These are phyloP conservation scores for Myxozyma melibiosi DNA, from an alignment of 805 yeast genomes.

Conservation along the genomic window DNA sequence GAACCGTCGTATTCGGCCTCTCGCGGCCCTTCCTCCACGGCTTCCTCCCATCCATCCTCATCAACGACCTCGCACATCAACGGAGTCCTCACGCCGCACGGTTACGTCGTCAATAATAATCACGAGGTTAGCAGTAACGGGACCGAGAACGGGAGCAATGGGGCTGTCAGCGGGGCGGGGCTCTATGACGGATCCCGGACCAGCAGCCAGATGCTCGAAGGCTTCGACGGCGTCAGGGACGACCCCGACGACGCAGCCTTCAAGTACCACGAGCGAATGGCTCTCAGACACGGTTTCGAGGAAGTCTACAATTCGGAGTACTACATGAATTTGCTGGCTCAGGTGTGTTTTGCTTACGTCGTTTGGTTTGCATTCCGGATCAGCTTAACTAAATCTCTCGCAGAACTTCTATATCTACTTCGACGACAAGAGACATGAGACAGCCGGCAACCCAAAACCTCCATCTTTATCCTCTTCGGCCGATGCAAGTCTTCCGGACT, in stretches of 20 bases:
- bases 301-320: slow-evolving; percentile 57
- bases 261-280: slow-evolving; percentile 33
- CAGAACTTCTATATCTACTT: slow-evolving; percentile 77
- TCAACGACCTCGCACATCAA: slow-evolving; percentile 19
- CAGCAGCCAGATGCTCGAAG: slow-evolving; percentile 1
- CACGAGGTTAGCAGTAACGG: slow-evolving; percentile 1
- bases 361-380: not conserved
- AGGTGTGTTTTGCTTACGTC: slow-evolving; percentile 34
- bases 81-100: slow-evolving; percentile 29
- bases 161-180: not conserved
- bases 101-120: slow-evolving; percentile 23
- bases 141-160: not conserved
- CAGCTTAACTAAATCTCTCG: not conserved
- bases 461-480: slow-evolving; percentile 41
- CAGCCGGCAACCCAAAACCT: slow-evolving; percentile 74
- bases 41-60: slow-evolving; percentile 1
- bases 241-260: slow-evolving; percentile 34
- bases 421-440: slow-evolving; percentile 88
- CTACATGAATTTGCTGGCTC: slow-evolving; percentile 52
- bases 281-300: slow-evolving; percentile 59
- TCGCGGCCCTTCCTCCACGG: slow-evolving; percentile 5
- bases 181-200: slow-evolving; percentile 5
- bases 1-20: slow-evolving; percentile 8
- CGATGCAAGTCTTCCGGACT: slow-evolving; percentile 66
- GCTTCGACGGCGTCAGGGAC: slow-evolving; percentile 23